Percentiles rank a stretch among this genome's conserved stretches.
These are phyloP conservation scores for Gonapodya prolifera DNA, from an alignment of 192 early-diverging fungal species.

Conservation along the genomic window DNA sequence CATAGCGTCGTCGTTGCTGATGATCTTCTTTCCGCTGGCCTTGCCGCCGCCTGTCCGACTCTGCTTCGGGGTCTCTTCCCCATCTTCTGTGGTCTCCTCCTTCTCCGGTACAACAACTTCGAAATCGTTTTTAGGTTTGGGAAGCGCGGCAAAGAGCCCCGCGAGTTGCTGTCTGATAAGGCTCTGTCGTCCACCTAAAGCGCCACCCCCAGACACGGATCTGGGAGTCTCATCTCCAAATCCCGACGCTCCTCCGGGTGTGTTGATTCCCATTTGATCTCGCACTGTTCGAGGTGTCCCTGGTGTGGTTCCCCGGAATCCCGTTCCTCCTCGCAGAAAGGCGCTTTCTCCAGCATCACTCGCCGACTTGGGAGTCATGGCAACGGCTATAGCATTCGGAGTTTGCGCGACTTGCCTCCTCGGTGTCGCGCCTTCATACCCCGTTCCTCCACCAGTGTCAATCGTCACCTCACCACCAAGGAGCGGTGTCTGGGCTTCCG, in stretches of 20 bases:
- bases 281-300: conserved; percentile 15
- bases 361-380: conserved; percentile 25
- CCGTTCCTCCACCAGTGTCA: conserved; percentile 33
- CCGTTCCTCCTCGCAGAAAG: conserved; percentile 3
- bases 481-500: conserved; percentile 67
- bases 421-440: conserved; percentile 51
- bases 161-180: conserved; percentile 57
- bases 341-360: background rate
- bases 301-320: background rate
- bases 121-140: conserved; percentile 85
- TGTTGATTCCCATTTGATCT: conserved; percentile 46
- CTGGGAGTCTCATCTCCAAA: conserved; percentile 21
- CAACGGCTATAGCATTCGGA: conserved; percentile 60
- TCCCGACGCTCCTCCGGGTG: conserved; percentile 36
- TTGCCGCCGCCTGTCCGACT: conserved; percentile 30
- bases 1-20: background rate
- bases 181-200: conserved; percentile 22
- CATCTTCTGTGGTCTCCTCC: conserved; percentile 13
- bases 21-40: conserved; percentile 24
- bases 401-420: conserved; percentile 40
- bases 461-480: conserved; percentile 55
- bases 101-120: conserved; percentile 75
- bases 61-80: conserved; percentile 38
- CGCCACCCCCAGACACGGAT: background rate
- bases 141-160: conserved; percentile 55